Evolutionary conservation across 192 early-diverging fungal genomes (phyloP).

Genomic region (Anaeromyces robustus): DNA sequence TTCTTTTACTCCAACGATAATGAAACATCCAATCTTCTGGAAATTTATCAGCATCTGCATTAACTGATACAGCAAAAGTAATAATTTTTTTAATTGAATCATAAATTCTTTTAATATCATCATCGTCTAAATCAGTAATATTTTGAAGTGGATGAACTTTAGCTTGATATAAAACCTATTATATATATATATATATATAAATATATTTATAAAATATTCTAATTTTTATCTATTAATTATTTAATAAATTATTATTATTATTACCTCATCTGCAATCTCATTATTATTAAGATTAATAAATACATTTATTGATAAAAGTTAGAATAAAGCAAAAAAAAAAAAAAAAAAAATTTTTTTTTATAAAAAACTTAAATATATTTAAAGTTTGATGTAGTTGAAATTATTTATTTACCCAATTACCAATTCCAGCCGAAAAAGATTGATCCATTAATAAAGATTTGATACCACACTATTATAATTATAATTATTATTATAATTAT

Average conservation of each 20-base stretch:
- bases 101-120: conserved; percentile 12
- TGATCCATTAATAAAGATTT: conserved; percentile 67
- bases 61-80: conserved; percentile 28
- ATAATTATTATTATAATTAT: too few relatives aligned
- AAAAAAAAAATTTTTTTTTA: too few relatives aligned
- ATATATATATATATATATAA: neutral
- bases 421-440: conserved; percentile 58
- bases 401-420: conserved; percentile 42
- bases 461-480: neutral
- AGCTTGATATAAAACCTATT: conserved; percentile 49
- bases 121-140: conserved; percentile 21
- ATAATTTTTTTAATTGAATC: neutral
- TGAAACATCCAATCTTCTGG: conserved; percentile 66
- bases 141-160: conserved; percentile 48
- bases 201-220: neutral
- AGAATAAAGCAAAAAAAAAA: too few relatives aligned
- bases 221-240: neutral
- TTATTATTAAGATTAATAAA: neutral
- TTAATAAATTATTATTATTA: neutral
- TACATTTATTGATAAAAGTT: too few relatives aligned
- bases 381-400: too few relatives aligned
- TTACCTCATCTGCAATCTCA: conserved; percentile 19
- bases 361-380: too few relatives aligned
- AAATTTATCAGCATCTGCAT: conserved; percentile 52
- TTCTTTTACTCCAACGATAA: conserved; percentile 37